phyloP scores from a whole-genome alignment of 2,329 filamentous ascomycete genomes.

The Metarhizium anisopliae region DNA sequence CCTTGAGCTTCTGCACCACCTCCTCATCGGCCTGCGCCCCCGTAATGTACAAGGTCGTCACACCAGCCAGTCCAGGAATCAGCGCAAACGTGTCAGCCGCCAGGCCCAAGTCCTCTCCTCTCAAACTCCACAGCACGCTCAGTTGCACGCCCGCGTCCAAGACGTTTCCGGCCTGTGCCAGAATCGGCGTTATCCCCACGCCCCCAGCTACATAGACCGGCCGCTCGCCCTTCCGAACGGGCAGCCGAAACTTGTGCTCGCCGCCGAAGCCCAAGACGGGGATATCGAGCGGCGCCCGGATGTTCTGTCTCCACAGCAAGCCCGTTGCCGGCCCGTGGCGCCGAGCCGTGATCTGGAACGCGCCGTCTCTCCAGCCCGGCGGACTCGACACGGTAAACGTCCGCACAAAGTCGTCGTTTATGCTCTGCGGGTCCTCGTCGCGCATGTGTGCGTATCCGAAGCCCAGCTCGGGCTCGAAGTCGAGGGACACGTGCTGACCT shows the following conservation, averaged over 20 bases:
- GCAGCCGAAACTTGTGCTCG: slow-evolving; percentile 33
- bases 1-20: no score
- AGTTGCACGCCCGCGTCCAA: slow-evolving; percentile 34
- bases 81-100: slow-evolving; percentile 22
- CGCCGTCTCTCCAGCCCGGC: slow-evolving; percentile 25
- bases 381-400: slow-evolving; percentile 73
- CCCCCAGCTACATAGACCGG: slow-evolving; percentile 15
- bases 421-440: slow-evolving; percentile 65
- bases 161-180: slow-evolving; percentile 39
- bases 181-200: no score
- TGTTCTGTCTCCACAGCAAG: slow-evolving; percentile 52
- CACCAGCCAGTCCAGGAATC: no score
- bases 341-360: slow-evolving; percentile 63
- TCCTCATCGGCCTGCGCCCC: no score
- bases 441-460: slow-evolving; percentile 65
- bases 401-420: slow-evolving; percentile 78
- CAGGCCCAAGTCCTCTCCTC: slow-evolving; percentile 51
- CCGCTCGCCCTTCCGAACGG: slow-evolving; percentile 14
- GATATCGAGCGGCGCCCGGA: slow-evolving; percentile 48
- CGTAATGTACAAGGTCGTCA: no score
- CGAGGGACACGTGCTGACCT: no score
- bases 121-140: slow-evolving; percentile 59
- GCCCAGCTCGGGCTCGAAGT: slow-evolving; percentile 44
- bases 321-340: slow-evolving; percentile 32
- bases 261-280: slow-evolving; percentile 68